Percentiles rank a stretch among this genome's conserved stretches.
phyloP scores from a whole-genome alignment of 768 basidiomycete genomes.

The Serendipita vermifera region DNA sequence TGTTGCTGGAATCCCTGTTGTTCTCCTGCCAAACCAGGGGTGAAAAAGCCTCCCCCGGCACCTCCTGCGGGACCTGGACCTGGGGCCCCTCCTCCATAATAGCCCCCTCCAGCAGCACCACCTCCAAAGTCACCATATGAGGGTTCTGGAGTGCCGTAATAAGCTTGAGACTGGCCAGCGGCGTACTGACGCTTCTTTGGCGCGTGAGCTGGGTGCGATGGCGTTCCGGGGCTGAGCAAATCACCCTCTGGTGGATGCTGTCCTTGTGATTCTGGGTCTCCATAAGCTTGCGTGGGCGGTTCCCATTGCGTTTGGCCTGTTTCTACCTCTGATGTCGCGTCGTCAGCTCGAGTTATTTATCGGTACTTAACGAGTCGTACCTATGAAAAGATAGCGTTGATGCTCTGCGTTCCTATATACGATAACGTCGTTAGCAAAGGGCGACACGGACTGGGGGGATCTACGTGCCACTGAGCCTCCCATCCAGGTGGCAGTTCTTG shows the following conservation, averaged over 20 bases:
- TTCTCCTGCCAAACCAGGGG: slow-evolving; percentile 65
- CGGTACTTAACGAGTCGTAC: slow-evolving; percentile 34
- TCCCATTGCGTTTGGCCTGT: slow-evolving; percentile 88
- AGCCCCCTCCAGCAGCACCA: slow-evolving; percentile 25
- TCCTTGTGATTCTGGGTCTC: slow-evolving; percentile 25
- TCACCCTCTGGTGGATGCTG: slow-evolving; percentile 30
- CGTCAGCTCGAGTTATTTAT: slow-evolving; percentile 9
- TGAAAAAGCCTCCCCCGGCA: slow-evolving; percentile 50
- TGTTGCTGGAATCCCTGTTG: slow-evolving; percentile 57
- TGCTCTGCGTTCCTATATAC: slow-evolving; percentile 56
- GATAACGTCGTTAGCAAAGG: slow-evolving; percentile 14
- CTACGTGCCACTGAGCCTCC: slow-evolving; percentile 75
- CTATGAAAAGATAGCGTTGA: slow-evolving; percentile 80
- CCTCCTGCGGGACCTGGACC: slow-evolving; percentile 26
- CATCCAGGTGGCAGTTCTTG: slow-evolving; percentile 73
- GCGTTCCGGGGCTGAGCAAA: slow-evolving; percentile 18
- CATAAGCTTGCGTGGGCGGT: slow-evolving; percentile 36
- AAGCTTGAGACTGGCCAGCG: slow-evolving; percentile 82
- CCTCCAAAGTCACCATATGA: slow-evolving; percentile 15
- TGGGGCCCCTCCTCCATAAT: slow-evolving; percentile 27
- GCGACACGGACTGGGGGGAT: slow-evolving; percentile 16
- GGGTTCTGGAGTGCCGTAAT: slow-evolving; percentile 39
- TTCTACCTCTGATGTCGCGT: slow-evolving; percentile 50
- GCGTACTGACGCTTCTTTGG: slow-evolving; percentile 88
- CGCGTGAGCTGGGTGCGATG: slow-evolving; percentile 27